A percentile compares a stretch with the other conserved stretches of the same genome.
Conservation (phyloP, 257 asterid genomes). For the Gentiana straminea region DNA sequence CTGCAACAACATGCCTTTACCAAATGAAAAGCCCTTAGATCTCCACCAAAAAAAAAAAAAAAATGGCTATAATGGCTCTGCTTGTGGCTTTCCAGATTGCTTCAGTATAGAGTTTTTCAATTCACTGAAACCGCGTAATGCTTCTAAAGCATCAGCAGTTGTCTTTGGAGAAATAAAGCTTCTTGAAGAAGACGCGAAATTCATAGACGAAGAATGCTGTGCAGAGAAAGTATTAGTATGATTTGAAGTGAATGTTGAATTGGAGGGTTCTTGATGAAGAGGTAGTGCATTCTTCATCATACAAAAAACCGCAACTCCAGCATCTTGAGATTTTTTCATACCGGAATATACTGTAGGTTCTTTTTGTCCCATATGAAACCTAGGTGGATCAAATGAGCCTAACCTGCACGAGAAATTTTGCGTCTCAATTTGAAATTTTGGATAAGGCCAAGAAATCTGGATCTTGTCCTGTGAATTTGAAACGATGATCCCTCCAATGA, state of each 20-base stretch:
- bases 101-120: slow-evolving; percentile 42
- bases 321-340: slow-evolving; percentile 44
- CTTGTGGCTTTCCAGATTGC: slow-evolving; percentile 23
- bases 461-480: too few relatives aligned
- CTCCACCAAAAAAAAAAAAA: too few relatives aligned
- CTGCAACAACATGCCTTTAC: too few relatives aligned
- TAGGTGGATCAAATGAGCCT: slow-evolving; percentile 35
- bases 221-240: slow-evolving; percentile 14
- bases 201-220: slow-evolving; percentile 18
- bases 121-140: slow-evolving; percentile 41
- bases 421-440: slow-evolving; percentile 11
- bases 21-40: too few relatives aligned
- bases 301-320: slow-evolving; percentile 53
- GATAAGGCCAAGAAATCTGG: too few relatives aligned
- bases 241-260: slow-evolving; percentile 12
- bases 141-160: slow-evolving; percentile 61
- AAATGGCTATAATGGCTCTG: slow-evolving; percentile 4
- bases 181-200: slow-evolving; percentile 24
- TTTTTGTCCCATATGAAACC: slow-evolving; percentile 6
- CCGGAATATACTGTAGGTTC: slow-evolving; percentile 25
- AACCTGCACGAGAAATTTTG: slow-evolving; percentile 22
- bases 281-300: slow-evolving; percentile 80
- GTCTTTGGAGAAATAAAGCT: slow-evolving; percentile 33
- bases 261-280: slow-evolving; percentile 31
- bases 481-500: too few relatives aligned